Conservation (phyloP, 352 stramenopile genomes). For the Pythium aphanidermatum region DNA sequence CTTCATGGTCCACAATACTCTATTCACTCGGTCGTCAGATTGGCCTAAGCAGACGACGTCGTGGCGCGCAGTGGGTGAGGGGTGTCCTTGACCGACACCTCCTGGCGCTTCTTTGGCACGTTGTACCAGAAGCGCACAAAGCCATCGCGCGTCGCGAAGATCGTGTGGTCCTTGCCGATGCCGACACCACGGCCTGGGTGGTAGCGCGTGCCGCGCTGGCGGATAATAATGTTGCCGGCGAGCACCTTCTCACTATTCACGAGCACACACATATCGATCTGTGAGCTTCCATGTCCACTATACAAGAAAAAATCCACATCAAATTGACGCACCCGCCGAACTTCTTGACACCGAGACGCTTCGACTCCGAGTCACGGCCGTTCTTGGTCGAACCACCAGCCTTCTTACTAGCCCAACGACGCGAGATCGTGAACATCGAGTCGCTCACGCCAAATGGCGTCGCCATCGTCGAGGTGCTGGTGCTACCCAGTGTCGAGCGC, state of each 20-base stretch:
- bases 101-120: slow-evolving; percentile 74
- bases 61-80: slow-evolving; percentile 42
- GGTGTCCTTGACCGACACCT: slow-evolving; percentile 80
- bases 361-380: slow-evolving; percentile 94
- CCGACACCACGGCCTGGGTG: slow-evolving; percentile 92
- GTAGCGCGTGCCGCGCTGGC: slow-evolving; percentile 96
- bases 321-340: slow-evolving; percentile 89
- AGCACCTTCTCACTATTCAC: slow-evolving; percentile 69
- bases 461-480: slow-evolving; percentile 3
- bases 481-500: slow-evolving; percentile 7
- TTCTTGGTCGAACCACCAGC: slow-evolving; percentile 97
- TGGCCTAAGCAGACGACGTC: slow-evolving; percentile 11
- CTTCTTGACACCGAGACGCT: slow-evolving; percentile 97
- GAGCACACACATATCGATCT: not conserved
- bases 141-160: slow-evolving; percentile 85
- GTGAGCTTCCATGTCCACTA: not conserved
- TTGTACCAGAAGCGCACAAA: slow-evolving; percentile 92
- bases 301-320: not conserved
- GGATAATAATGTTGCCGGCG: slow-evolving; percentile 96
- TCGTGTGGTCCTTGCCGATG: slow-evolving; percentile 92
- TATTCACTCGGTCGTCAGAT: slow-evolving; percentile 10
- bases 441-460: slow-evolving; percentile 25
- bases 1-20: slow-evolving; percentile 11
- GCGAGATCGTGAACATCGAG: slow-evolving; percentile 40
- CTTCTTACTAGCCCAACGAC: slow-evolving; percentile 93